Percentiles rank a stretch among this genome's conserved stretches.
phyloP scores from a whole-genome alignment of 306 rosid genomes.

The Quercus agrifolia region DNA sequence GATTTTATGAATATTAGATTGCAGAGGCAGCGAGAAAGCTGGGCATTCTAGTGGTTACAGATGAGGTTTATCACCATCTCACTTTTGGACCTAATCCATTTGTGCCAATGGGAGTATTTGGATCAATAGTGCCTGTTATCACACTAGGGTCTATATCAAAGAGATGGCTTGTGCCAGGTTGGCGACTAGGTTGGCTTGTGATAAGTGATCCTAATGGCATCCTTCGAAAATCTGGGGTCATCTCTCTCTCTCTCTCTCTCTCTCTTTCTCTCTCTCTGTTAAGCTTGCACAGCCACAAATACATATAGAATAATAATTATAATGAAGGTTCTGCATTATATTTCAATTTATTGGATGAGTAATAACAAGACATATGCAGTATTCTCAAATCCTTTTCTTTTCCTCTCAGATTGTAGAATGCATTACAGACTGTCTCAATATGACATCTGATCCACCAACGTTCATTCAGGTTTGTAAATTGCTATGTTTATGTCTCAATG shows the following conservation, averaged over 20 bases:
- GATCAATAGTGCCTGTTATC: conserved; percentile 39
- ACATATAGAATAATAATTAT: neutral
- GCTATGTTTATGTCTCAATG: no score
- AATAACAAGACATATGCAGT: neutral
- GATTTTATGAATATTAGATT: conserved; percentile 19
- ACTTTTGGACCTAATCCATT: conserved; percentile 39
- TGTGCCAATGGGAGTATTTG: conserved; percentile 45
- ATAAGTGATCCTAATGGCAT: conserved; percentile 33
- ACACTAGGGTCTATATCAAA: conserved; percentile 52
- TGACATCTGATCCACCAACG: conserved; percentile 25
- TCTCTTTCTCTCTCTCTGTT: neutral
- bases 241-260: neutral
- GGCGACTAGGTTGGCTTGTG: conserved; percentile 55
- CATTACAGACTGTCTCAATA: conserved; percentile 7
- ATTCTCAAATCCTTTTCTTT: neutral
- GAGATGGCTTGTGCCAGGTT: conserved; percentile 46
- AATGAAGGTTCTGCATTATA: neutral
- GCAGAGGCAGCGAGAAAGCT: conserved; percentile 50
- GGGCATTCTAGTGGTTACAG: conserved; percentile 37
- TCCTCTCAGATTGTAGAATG: conserved; percentile 10
- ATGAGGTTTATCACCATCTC: conserved; percentile 41
- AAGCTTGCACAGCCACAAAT: neutral
- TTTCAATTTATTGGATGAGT: neutral
- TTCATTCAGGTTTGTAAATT: conserved; percentile 35
- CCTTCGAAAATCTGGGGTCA: conserved; percentile 36